Percentiles rank a stretch among this genome's conserved stretches.
Conservation (phyloP, 441 rosid genomes). For the Erodium chrysanthum region DNA sequence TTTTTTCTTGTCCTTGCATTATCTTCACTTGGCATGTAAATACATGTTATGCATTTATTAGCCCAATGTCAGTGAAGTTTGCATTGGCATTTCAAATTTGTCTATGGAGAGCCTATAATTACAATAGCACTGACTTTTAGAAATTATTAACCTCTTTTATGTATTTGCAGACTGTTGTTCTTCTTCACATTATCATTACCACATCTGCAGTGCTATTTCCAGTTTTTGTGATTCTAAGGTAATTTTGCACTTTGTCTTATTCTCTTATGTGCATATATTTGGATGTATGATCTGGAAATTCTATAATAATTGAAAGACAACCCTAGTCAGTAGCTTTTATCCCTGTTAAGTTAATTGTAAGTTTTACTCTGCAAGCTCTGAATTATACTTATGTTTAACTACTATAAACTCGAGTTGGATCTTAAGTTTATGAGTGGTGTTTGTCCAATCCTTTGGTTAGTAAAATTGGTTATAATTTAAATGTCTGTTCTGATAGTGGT, state of each 20-base stretch:
- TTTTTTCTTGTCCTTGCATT: neutral
- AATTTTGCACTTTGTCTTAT: neutral
- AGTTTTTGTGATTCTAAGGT: slow-evolving; percentile 77
- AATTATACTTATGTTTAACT: neutral
- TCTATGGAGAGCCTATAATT: neutral
- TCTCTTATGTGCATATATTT: neutral
- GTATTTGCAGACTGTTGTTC: slow-evolving; percentile 46
- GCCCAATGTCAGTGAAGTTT: neutral
- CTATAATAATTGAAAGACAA: neutral
- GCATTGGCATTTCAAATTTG: neutral
- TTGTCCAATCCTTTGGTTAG: neutral
- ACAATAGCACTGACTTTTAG: neutral
- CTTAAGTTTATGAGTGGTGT: neutral
- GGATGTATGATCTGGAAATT: neutral
- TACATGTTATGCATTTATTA: neutral
- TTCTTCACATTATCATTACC: slow-evolving; percentile 62
- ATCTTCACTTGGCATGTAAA: neutral
- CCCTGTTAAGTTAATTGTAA: neutral
- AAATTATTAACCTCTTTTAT: slow-evolving; percentile 19
- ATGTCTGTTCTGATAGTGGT: neutral
- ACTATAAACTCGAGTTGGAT: neutral
- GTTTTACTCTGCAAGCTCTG: neutral
- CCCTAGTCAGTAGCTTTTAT: neutral
- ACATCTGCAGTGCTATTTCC: slow-evolving; percentile 68
- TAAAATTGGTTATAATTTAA: neutral